phyloP scores from a whole-genome alignment of 176 grass and related monocot genomes.

The Oryza glaberrima region DNA sequence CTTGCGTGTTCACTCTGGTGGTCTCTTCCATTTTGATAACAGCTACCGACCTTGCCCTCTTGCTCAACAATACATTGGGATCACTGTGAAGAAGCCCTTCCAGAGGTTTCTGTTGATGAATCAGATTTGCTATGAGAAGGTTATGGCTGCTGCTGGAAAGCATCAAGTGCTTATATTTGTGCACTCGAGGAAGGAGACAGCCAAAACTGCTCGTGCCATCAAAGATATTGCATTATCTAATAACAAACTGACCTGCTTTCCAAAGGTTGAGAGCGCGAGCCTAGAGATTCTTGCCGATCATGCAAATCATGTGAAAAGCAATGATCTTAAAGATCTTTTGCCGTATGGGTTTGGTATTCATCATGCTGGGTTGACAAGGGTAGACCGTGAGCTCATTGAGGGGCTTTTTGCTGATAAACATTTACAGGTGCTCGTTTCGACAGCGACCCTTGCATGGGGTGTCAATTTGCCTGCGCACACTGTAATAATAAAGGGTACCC shows the following conservation, averaged over 20 bases:
- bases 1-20: slow-evolving; percentile 59
- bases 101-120: slow-evolving; percentile 98
- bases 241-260: slow-evolving; percentile 72
- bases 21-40: slow-evolving; percentile 95
- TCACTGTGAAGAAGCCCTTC: slow-evolving; percentile 84
- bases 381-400: slow-evolving; percentile 83
- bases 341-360: slow-evolving; percentile 97
- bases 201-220: slow-evolving; percentile 90
- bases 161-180: slow-evolving; percentile 98
- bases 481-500: slow-evolving; percentile 95
- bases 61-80: slow-evolving; percentile 90
- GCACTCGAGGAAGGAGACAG: slow-evolving; percentile 93
- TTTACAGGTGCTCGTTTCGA: slow-evolving; percentile 93
- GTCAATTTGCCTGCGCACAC: slow-evolving; percentile 90
- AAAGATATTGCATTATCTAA: slow-evolving; percentile 83
- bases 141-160: slow-evolving; percentile 85
- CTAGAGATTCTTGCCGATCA: slow-evolving; percentile 85
- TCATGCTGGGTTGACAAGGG: slow-evolving; percentile 89
- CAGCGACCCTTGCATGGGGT: slow-evolving; percentile 92
- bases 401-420: slow-evolving; percentile 84
- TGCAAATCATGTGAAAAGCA: slow-evolving; percentile 88
- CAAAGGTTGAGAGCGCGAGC: slow-evolving; percentile 81
- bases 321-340: slow-evolving; percentile 87
- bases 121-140: slow-evolving; percentile 93
- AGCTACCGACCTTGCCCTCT: slow-evolving; percentile 95